Percentiles rank a stretch among this genome's conserved stretches.
phyloP scores from a whole-genome alignment of 257 asterid species.

The Solanum ossicruentum region DNA sequence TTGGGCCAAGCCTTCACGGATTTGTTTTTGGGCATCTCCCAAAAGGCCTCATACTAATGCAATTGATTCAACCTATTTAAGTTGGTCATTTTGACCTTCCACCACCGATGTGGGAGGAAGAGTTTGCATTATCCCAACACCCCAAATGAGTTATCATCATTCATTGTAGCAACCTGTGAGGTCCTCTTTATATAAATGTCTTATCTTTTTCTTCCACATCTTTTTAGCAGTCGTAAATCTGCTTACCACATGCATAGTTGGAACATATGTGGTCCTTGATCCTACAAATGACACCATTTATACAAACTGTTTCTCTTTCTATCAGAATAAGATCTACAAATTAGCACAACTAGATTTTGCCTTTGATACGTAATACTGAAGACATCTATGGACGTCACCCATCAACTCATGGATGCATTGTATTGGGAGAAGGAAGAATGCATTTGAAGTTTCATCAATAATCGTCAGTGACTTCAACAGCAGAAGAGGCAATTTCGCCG shows the following conservation, averaged over 20 bases:
- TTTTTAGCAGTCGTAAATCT: conserved; percentile 57
- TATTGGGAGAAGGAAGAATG: conserved; percentile 86
- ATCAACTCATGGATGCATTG: conserved; percentile 86
- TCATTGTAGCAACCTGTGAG: conserved; percentile 65
- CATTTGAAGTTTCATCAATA: conserved; percentile 81
- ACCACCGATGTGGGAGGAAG: too few relatives aligned
- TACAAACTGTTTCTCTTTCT: neutral
- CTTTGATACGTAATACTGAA: conserved; percentile 67
- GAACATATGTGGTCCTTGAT: conserved; percentile 58
- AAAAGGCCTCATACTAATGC: too few relatives aligned
- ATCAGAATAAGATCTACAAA: neutral
- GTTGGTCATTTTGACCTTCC: too few relatives aligned
- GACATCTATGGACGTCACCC: conserved; percentile 76
- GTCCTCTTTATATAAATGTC: conserved; percentile 30
- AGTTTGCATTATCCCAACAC: too few relatives aligned
- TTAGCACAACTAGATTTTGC: conserved; percentile 92
- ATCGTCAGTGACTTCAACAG: conserved; percentile 67
- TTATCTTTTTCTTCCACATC: conserved; percentile 81
- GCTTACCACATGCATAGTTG: conserved; percentile 85
- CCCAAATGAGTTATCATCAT: conserved; percentile 50
- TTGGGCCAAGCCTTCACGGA: too few relatives aligned
- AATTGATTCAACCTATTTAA: too few relatives aligned
- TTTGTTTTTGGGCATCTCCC: too few relatives aligned
- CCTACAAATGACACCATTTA: conserved; percentile 28
- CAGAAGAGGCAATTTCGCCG: conserved; percentile 84